A percentile compares a stretch with the other conserved stretches of the same genome.
These are phyloP conservation scores for Suhomyces vadensis DNA, from an alignment of 805 yeast species.

Conservation along the genomic window DNA sequence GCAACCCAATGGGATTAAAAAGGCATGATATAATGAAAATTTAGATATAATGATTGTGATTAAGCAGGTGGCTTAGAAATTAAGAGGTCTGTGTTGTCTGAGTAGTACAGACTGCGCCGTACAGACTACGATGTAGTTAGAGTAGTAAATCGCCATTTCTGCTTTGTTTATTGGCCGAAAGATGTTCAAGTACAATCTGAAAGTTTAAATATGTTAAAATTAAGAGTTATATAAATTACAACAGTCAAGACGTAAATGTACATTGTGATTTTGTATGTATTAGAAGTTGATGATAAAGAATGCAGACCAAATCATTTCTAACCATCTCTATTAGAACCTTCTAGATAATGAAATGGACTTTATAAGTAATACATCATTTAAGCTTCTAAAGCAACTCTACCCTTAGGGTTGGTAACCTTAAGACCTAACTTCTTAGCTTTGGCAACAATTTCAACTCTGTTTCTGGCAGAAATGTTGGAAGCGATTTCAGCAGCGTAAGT, in stretches of 20 bases:
- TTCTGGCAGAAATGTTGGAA: slow-evolving; percentile 96
- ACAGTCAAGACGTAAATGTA: slow-evolving; percentile 7
- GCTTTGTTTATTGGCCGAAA: no score
- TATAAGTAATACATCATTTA: slow-evolving; percentile 42
- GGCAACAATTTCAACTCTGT: slow-evolving; percentile 94
- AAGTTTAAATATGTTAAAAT: no score
- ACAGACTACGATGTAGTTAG: no score
- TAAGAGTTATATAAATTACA: no score
- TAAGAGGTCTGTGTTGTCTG: no score
- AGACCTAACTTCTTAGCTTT: slow-evolving; percentile 98
- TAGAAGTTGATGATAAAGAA: slow-evolving; percentile 5
- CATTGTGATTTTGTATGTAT: slow-evolving; percentile 9
- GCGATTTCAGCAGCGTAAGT: slow-evolving; percentile 99
- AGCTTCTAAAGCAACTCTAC: slow-evolving; percentile 97
- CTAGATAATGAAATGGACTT: neutral
- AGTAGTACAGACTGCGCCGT: no score
- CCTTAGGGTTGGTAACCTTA: slow-evolving; percentile 99
- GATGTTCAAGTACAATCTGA: no score
- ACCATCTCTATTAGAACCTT: neutral
- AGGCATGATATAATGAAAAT: no score
- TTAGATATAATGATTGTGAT: no score
- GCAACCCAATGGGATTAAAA: no score
- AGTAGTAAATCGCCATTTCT: no score
- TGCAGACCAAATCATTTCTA: neutral
- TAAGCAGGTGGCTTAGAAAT: no score